Conservation (phyloP, 495 filamentous ascomycete species). For the Penicillium egyptiacum region DNA sequence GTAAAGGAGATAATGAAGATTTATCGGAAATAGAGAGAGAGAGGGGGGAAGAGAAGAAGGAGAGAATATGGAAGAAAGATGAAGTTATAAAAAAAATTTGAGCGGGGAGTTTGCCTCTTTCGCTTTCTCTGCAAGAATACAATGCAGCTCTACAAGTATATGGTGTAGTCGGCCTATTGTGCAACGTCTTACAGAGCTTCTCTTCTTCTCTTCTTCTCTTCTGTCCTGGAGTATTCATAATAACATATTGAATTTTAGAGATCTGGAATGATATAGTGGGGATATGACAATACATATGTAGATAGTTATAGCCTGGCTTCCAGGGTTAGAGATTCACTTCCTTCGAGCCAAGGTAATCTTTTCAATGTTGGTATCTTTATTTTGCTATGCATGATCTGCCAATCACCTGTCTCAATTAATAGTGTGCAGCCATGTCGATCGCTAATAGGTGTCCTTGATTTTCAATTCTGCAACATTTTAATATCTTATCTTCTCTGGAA, state of each 20-base stretch:
- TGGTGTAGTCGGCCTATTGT: background rate
- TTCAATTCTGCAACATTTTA: too few relatives aligned
- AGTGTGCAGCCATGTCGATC: background rate
- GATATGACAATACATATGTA: too few relatives aligned
- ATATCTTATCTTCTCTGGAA: too few relatives aligned
- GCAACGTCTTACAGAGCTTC: background rate
- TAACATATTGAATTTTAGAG: too few relatives aligned
- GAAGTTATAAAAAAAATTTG: background rate
- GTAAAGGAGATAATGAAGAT: background rate
- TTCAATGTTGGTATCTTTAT: background rate
- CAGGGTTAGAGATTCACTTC: too few relatives aligned
- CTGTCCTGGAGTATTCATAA: too few relatives aligned
- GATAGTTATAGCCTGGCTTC: too few relatives aligned
- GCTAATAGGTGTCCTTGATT: slow-evolving; percentile 6
- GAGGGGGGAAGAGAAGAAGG: background rate
- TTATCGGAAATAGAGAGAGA: background rate
- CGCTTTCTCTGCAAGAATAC: too few relatives aligned
- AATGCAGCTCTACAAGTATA: too few relatives aligned
- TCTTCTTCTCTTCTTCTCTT: too few relatives aligned
- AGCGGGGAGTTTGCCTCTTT: background rate
- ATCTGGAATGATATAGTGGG: too few relatives aligned
- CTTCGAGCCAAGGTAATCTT: too few relatives aligned
- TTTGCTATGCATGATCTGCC: background rate
- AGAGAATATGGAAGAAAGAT: background rate
- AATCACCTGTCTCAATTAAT: background rate